Conservation (phyloP, 371 early-diverging fungal genomes). For the Rhizopus delemar region DNA sequence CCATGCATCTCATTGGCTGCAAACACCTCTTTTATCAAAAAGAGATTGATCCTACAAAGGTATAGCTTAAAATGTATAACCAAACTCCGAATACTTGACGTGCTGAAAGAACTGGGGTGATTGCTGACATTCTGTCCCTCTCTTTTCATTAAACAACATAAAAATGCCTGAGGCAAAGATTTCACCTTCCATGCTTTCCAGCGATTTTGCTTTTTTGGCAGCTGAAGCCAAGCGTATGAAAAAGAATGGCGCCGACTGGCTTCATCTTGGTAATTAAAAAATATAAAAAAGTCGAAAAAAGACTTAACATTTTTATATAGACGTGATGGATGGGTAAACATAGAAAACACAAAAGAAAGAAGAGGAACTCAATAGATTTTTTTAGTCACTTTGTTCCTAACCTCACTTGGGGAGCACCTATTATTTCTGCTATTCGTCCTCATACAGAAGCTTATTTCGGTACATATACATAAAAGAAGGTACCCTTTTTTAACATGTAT, state of each 20-base stretch:
- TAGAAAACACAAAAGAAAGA: background rate
- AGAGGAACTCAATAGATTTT: slow-evolving; percentile 3
- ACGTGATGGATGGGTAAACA: slow-evolving; percentile 82
- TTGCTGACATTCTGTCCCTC: background rate
- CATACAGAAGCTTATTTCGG: slow-evolving; percentile 90
- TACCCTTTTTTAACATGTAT: slow-evolving; percentile 4
- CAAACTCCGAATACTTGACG: too few species aligned
- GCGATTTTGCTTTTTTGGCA: slow-evolving; percentile 90
- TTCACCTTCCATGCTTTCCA: slow-evolving; percentile 91
- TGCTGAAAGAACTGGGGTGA: too few species aligned
- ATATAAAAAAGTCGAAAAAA: background rate
- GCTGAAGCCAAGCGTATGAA: slow-evolving; percentile 88
- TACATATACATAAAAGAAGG: slow-evolving; percentile 18
- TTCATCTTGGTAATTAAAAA: slow-evolving; percentile 81
- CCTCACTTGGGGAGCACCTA: slow-evolving; percentile 94
- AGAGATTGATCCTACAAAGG: too few species aligned
- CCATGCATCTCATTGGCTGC: too few species aligned
- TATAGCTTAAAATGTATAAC: too few species aligned
- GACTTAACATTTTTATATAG: slow-evolving; percentile 38
- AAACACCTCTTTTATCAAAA: too few species aligned
- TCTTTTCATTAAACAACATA: background rate
- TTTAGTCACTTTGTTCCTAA: slow-evolving; percentile 97
- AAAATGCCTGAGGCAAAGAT: slow-evolving; percentile 74
- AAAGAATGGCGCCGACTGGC: slow-evolving; percentile 89
- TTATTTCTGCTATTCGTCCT: slow-evolving; percentile 84